Conservation (phyloP, 108 stramenopile genomes). For the Cyclotella kingstonii region DNA sequence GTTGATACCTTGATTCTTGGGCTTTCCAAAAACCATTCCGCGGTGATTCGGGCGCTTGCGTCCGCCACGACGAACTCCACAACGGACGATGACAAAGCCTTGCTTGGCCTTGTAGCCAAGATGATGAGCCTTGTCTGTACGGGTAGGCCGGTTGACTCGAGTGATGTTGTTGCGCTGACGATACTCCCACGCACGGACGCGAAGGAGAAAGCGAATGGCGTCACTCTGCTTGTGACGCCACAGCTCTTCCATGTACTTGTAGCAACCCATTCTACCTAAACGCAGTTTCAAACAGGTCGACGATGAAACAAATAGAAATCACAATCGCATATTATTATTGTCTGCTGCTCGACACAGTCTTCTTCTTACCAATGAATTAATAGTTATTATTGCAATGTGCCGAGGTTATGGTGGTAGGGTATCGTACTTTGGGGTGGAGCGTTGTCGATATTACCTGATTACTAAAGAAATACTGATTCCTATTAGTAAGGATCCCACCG, state of each 20-base stretch:
- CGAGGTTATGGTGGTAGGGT: too few species aligned
- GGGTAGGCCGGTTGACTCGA: conserved; percentile 91
- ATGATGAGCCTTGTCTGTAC: conserved; percentile 99
- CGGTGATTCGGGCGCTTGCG: conserved; percentile 99
- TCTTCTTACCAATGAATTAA: too few species aligned
- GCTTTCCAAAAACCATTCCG: conserved; percentile 99
- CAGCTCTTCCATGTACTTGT: conserved; percentile 99
- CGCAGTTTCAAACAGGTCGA: too few species aligned
- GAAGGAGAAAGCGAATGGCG: conserved; percentile 99
- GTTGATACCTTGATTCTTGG: conserved; percentile 99
- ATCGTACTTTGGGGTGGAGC: too few species aligned
- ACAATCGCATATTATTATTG: too few species aligned
- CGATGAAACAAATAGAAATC: too few species aligned
- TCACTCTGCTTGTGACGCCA: conserved; percentile 99
- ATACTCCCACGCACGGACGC: conserved; percentile 99
- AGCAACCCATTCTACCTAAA: conserved; percentile 95
- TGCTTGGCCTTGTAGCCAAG: conserved; percentile 99
- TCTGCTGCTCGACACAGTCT: too few species aligned
- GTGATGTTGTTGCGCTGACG: conserved; percentile 96
- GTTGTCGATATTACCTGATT: too few species aligned
- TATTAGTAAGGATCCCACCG: too few species aligned
- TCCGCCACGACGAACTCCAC: conserved; percentile 99
- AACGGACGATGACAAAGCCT: conserved; percentile 97
- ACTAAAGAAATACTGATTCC: too few species aligned
- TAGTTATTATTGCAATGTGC: too few species aligned